phyloP scores from a whole-genome alignment of 805 yeast genomes.

The Starmerella stigmatis region DNA sequence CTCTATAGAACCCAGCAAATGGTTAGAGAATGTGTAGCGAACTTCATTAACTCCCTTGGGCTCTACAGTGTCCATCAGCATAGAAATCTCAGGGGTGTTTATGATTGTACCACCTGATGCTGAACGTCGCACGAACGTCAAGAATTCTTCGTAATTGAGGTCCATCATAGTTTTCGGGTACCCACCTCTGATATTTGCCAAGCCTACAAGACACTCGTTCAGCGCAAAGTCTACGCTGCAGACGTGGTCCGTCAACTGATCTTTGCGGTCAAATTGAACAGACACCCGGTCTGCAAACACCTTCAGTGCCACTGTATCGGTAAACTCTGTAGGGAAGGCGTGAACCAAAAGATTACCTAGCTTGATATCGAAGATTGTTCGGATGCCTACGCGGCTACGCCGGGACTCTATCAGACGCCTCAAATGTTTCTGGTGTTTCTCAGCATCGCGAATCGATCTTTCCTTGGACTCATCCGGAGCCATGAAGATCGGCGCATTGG shows the following conservation, averaged over 20 bases:
- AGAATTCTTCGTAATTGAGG: slow-evolving; percentile 46
- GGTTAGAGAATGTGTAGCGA: slow-evolving; percentile 56
- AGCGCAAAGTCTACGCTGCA: slow-evolving; percentile 52
- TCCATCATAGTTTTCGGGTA: slow-evolving; percentile 40
- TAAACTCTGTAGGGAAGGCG: slow-evolving; percentile 71
- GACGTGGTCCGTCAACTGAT: slow-evolving; percentile 23
- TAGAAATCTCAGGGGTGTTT: slow-evolving; percentile 61
- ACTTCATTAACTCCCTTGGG: slow-evolving; percentile 36
- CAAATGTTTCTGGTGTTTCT: not conserved
- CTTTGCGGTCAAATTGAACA: slow-evolving; percentile 25
- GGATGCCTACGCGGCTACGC: slow-evolving; percentile 31
- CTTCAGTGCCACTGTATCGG: slow-evolving; percentile 66
- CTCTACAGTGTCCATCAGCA: slow-evolving; percentile 70
- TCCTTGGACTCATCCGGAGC: slow-evolving; percentile 8
- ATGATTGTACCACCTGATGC: slow-evolving; percentile 75
- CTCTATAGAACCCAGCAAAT: slow-evolving; percentile 83
- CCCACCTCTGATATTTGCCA: slow-evolving; percentile 46
- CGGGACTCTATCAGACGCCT: not conserved
- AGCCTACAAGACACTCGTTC: slow-evolving; percentile 53
- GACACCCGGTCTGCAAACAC: slow-evolving; percentile 26
- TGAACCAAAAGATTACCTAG: slow-evolving; percentile 48
- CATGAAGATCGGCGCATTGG: slow-evolving; percentile 16
- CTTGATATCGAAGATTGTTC: slow-evolving; percentile 56
- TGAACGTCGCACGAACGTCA: slow-evolving; percentile 39
- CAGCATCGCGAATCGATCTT: not conserved